Evolutionary conservation across 1,284 basidiomycete species (phyloP), one percentile per base, ranked within the genome.

Genomic region (Ceratobasidium sp.): DNA sequence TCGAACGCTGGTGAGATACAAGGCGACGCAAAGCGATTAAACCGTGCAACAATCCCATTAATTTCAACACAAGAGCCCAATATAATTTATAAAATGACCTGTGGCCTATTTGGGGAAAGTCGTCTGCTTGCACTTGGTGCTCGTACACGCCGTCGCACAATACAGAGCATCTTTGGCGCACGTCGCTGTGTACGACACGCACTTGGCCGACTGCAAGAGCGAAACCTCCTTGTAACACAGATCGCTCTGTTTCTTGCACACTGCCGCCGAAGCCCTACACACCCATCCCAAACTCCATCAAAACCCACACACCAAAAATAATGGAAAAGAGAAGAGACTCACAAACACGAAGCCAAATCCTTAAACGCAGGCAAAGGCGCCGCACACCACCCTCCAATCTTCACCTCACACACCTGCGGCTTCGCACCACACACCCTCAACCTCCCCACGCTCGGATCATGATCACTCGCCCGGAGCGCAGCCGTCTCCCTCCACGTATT

Each of bases 371-470:
- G 76, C n/a, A 75, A 50, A 29, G 73, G 73, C 14, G 66, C 59
- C 24, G 76, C 76, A 57, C 76, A 76, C 73, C 73, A 76, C 19
- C 62, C 50, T 27, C 67, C 76, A 33, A 75, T 72, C 63, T 73
- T 75, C 47, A 53, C 22, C 15, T 66, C 74, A 57, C 74, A 75
- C 33, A 53, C 59, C 33, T 33, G 65, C 7, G 59, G 76, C 24
- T 54, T 66, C 67, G 54, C 67, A 57, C 67, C 67, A 33, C 89
- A 89, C 6, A 90, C 78, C 59, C 81, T 82, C 54, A 90, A 79
- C 73, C 81, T 83, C 27, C 84, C 87, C 19, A 89, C 87, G 41
- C 85, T 87, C 44, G 89, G 89, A 79, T 90, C 89, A 77, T 90
- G 89, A 78, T 90, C 89, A 76, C 87, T 89, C 71, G 85, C 83